Evolutionary conservation across 192 early-diverging fungal genomes (phyloP), one percentile per base, ranked within the genome.

Genomic region (Helicostylum pulchrum): DNA sequence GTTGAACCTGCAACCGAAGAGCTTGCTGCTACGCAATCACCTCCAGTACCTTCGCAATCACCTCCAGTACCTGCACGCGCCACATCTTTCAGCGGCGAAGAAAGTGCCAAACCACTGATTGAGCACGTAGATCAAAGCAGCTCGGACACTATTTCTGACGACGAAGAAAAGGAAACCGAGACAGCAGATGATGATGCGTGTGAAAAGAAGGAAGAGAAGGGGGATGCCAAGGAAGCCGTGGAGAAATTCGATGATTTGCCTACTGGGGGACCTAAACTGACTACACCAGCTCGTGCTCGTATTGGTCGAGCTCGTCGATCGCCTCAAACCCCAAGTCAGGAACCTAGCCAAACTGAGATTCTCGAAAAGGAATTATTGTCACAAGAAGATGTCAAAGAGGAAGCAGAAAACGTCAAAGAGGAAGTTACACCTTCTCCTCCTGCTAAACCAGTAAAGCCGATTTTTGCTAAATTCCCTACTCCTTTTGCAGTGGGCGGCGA

Each of bases 401-500:
- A 14, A 23, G 7, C 15, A 44, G 46, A 61, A 26, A 10, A 12
- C 62, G n/a, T n/a, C n/a, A n/a, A 43, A 26, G 23, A 44, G 43
- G 4, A 14, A 23, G 7, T n/a, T 57, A 23, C 57, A 44, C 65
- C 69, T 10, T 69, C 74, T 14, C 65, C 69, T 10, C 74, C 74
- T 14, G 62, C 65, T 15, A 76, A 76, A 50, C 74, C 74, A 0
- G 34, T 68, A 17, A 76, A 76, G 21, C 74, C 74, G 30, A 76
- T 76, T 34, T 76, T 76, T 65, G 61, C 52, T 34, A 76, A 76
- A 54, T 76, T 71, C 55, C 65, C 74, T 21, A 76, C 74, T 12
- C 74, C 74, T 0, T 71, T 76, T 65, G 65, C 70, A 21, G 26
- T 56, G 2, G 46, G 46, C 19, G 65, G 54, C 14, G 74, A 61